Evolutionary conservation across 139 green algal species (phyloP), one percentile per base, ranked within the genome.

Genomic region (Pleodorina starrii): DNA sequence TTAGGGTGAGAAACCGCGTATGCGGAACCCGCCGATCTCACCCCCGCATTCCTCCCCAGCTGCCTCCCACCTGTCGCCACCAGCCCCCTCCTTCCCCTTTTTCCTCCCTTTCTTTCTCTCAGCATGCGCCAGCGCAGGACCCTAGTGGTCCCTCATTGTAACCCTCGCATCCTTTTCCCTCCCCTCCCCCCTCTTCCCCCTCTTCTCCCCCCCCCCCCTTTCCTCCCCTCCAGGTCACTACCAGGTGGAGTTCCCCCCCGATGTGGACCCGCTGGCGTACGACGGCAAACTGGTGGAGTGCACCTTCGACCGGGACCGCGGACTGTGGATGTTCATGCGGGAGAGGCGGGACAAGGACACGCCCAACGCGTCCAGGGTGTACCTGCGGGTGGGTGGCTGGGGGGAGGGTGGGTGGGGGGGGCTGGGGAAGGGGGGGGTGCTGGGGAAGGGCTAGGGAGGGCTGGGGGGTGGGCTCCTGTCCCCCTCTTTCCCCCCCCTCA

Each of bases 261-360:
- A 80, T 27, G 66, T 90, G 54, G 90, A 90, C 57, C 86, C 81
- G 32, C 32, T 86, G 27, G 32, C n/a, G 1, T 95, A 92, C 51
- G n/a, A 95, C 75, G 90, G 90, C 29, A 86, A 88, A 46, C 96
- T 99, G 60, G 90, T 98, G 10, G 97, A 99, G 92, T 99, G 97
- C 93, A 90, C 90, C 36, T 98, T 92, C 69, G 91, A 97, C 69
- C 32, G 71, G 11, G 90, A 96, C 46, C 59, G 63, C 29, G 60
- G 90, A 14, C 21, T 71, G 14, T 99, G 97, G 97, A 21, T 60
- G 29, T 99, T 94, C 94, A 96, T 99, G 94, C 86, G 97, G 0
- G 93, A 95, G n/a, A 92, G 97, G 36, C 36, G 57, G 2, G 97
- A 99, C 95, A 99, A 99, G 93, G 82, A 94, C 27, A 91, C 80